Conservation (phyloP, 2,329 filamentous ascomycete species). For the Penicillium sp. region DNA sequence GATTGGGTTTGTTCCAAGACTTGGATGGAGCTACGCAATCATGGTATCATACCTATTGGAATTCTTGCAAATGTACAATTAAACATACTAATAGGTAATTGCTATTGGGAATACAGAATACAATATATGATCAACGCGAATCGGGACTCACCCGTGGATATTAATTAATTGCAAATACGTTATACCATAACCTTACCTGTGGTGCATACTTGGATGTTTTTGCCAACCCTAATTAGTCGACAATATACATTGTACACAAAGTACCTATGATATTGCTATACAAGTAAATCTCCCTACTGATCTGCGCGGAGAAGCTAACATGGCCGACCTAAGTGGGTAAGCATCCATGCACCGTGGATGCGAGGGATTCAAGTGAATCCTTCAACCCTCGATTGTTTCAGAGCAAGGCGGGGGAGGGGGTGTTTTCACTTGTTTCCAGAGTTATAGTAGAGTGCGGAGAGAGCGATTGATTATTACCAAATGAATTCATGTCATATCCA, state of each 20-base stretch:
- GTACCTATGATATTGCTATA: not conserved
- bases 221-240: not conserved
- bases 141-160: not conserved
- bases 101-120: not conserved
- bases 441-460: not conserved
- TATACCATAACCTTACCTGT: not conserved
- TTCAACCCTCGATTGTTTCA: not conserved
- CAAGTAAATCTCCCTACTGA: not conserved
- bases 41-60: conserved; percentile 2
- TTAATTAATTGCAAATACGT: not conserved
- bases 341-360: not conserved
- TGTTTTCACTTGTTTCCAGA: not conserved
- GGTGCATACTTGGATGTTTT: not conserved
- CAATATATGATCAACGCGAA: not conserved
- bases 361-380: not conserved
- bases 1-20: not conserved
- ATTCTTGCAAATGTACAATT: not conserved
- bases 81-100: not conserved
- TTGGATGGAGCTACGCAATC: conserved; percentile 2
- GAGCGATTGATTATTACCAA: not conserved
- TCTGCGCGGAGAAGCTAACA: not conserved
- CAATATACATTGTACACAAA: not conserved
- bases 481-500: conserved; percentile 2
- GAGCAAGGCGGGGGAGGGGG: too few relatives aligned
- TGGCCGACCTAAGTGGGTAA: not conserved